Evolutionary conservation across 2,329 filamentous ascomycete genomes (phyloP), one percentile per base, ranked within the genome.

Genomic region (Talaromyces islandicus): DNA sequence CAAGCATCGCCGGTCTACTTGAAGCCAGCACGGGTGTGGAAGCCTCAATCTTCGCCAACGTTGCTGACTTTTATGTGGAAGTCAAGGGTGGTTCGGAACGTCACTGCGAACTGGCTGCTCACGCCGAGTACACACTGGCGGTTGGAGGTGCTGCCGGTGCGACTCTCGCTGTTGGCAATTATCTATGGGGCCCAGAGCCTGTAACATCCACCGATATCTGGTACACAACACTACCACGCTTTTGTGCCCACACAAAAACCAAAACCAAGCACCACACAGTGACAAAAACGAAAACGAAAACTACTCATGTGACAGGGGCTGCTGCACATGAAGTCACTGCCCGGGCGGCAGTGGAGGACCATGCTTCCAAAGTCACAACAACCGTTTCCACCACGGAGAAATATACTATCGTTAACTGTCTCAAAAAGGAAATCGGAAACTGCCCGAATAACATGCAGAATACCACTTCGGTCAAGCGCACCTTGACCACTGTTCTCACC

Each of bases 131-230:
- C 66, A 66, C 69, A 2, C 67, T 86, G 11, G 83, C 77, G 0
- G 63, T 86, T 0, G 84, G 83, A 14, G 83, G 81, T 6, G 75
- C 73, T 0, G 82, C 82, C 4, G 84, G 83, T 1, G 83, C 82
- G 0, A 81, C 80, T 0, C 65, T 85, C 0, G 75, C 70, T 1
- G 55, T 84, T 5, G 70, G 69, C 0, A 62, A 65, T 0, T 64
- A 78, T 12, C 79, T 76, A 0, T 86, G 81, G 80, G 84, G 83
- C 0, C 81, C 81, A 0, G 68, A 74, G 0, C 77, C 80, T 0
- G 66, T 70, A 19, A 81, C 78, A 0, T 75, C 77, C 10, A 74
- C 80, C 3, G 79, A 82, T 0, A 73, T 86, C 50, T 85, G 76
- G 64, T 83, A 79, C 64, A 85, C 82, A 0, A 81, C 79, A 0